These are phyloP conservation scores for Monosporascus sp. DNA, from an alignment of 2,329 filamentous ascomycete species.

Conservation along the genomic window DNA sequence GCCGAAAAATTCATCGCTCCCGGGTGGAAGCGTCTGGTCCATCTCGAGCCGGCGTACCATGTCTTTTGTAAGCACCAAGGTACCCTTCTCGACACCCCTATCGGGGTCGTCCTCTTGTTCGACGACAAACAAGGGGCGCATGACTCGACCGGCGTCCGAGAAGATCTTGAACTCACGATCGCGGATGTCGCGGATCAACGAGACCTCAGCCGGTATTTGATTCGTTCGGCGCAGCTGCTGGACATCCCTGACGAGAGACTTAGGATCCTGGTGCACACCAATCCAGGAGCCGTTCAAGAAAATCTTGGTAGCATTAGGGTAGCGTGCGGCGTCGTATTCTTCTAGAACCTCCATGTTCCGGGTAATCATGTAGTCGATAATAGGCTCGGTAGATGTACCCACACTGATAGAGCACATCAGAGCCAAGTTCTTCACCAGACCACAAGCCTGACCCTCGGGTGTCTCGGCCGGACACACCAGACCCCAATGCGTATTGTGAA, in stretches of 20 bases:
- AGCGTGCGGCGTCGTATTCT: constrained; percentile 81
- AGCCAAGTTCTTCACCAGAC: constrained; percentile 94
- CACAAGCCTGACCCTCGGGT: constrained; percentile 96
- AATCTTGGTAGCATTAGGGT: constrained; percentile 91
- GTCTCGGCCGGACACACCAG: constrained; percentile 96
- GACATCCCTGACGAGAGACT: constrained; percentile 75
- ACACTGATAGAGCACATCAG: constrained; percentile 99
- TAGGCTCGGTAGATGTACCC: constrained; percentile 82
- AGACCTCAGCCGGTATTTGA: constrained; percentile 86
- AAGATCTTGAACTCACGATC: constrained; percentile 98
- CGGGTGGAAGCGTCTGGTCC: constrained; percentile 60
- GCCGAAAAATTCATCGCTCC: constrained; percentile 62
- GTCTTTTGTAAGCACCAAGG: constrained; percentile 78
- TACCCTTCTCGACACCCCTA: constrained; percentile 52
- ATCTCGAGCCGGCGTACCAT: constrained; percentile 69
- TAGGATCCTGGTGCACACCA: constrained; percentile 85
- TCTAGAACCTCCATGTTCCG: constrained; percentile 95
- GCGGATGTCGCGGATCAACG: constrained; percentile 90
- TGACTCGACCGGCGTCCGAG: constrained; percentile 92
- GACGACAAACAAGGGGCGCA: constrained; percentile 88
- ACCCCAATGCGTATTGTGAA: constrained; percentile 99
- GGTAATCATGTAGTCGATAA: constrained; percentile 93
- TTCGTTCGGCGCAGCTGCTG: constrained; percentile 72
- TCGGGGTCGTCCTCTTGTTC: constrained; percentile 79
- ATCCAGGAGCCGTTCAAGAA: constrained; percentile 99